A percentile compares a stretch with the other conserved stretches of the same genome.
These are phyloP conservation scores for Rhodotorula paludigena DNA, from an alignment of 768 basidiomycete genomes.

Conservation along the genomic window DNA sequence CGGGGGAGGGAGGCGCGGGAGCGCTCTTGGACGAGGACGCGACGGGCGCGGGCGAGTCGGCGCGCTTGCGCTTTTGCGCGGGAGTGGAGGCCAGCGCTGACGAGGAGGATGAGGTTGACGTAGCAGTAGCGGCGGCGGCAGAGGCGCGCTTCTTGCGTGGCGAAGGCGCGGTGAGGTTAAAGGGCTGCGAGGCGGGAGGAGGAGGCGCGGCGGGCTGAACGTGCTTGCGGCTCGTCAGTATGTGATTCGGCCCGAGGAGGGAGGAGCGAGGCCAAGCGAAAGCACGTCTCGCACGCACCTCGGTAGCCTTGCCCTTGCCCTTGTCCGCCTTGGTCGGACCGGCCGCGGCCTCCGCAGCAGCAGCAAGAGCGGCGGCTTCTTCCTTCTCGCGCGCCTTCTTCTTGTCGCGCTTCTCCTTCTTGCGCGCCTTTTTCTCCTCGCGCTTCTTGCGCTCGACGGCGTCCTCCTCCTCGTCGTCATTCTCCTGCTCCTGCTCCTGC, in stretches of 20 bases:
- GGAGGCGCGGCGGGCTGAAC: not conserved
- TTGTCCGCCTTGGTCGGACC: not conserved
- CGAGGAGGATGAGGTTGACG: not conserved
- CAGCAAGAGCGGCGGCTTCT: no score
- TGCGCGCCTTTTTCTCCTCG: not conserved
- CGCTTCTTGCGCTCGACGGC: no score
- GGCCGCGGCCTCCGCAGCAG: not conserved
- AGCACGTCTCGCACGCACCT: not conserved
- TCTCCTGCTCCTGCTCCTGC: slow-evolving; percentile 2
- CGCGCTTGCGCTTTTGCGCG: slow-evolving; percentile 28
- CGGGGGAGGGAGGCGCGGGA: not conserved
- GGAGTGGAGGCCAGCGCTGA: not conserved
- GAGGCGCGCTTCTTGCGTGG: not conserved
- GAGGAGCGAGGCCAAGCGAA: not conserved
- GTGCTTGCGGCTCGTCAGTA: no score
- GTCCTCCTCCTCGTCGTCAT: no score
- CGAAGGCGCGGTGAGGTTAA: not conserved
- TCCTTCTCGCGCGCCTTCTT: no score
- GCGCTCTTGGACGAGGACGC: not conserved
- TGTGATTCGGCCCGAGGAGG: not conserved
- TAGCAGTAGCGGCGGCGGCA: not conserved
- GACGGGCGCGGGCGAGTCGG: slow-evolving; percentile 8
- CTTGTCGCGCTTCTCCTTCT: not conserved
- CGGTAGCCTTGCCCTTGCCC: slow-evolving; percentile 3
- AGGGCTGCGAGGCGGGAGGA: not conserved